Base-by-base conservation (phyloP, 495 filamentous ascomycete species). In the Talaromyces liani region DNA sequence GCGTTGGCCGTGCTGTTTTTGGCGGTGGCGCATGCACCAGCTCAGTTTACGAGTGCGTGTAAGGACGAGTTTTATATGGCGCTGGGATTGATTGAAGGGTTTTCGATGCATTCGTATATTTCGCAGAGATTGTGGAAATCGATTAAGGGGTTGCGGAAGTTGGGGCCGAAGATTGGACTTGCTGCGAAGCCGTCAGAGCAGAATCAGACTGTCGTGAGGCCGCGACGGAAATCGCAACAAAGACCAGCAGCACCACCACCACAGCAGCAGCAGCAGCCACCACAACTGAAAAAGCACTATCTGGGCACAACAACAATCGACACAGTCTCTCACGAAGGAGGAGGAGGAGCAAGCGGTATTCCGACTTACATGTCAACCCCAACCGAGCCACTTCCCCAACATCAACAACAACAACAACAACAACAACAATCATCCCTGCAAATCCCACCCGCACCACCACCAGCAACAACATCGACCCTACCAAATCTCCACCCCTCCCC, bases 21-120 rank as follows among this genome's bases (percentile, higher is more conserved):
- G 0, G 86, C 87, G 4, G 84, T 87, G 4, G 79, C 81, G 1
- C 85, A 88, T 67, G 82, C 83, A 1, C 87, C 87, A 0, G 73
- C 80, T 1, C 77, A 82, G 58, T 88, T 87, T 69, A 84, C 78
- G 58, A 70, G 67, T 6, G 72, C 75, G 10, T 85, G 84, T 65
- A 78, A 84, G 16, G 84, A 87, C 63, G 85, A 88, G 64, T 88
- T 88, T 65, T 86, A 86, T 73, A 82, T 83, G 80, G 86, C 85
- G 0, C 69, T 89, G n/a, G 85, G 87, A 14, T 72, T 89, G 3
- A 80, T 89, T 61, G 83, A 86, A 47, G 83, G 80, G 1, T 82
- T 89, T 27, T 85, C 83, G 6, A 75, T 80, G 2, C 72, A 80
- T 55, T 86, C 84, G 0, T 84, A 82, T 60, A 80, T 85, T 10